Conservation (phyloP, 108 stramenopile species). For the Craspedostauros australis region DNA sequence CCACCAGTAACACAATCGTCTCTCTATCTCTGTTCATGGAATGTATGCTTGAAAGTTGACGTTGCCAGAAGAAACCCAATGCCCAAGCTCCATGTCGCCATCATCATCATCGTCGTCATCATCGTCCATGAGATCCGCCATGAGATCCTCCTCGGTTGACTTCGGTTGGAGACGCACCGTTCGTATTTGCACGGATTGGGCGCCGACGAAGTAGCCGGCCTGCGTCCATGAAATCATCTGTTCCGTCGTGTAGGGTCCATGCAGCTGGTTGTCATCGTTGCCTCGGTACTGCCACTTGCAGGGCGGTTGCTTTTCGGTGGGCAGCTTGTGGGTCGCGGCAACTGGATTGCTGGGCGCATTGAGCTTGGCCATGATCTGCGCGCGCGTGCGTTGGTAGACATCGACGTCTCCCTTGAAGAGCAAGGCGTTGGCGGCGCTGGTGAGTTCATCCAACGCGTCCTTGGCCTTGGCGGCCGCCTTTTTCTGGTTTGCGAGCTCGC, state of each 20-base stretch:
- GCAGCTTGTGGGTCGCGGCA: background rate
- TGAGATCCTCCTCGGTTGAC: slow-evolving; percentile 50
- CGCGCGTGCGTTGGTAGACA: slow-evolving; percentile 52
- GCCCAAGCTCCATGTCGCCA: too few species aligned
- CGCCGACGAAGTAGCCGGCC: slow-evolving; percentile 77
- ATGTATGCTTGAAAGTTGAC: too few species aligned
- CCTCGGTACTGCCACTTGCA: slow-evolving; percentile 72
- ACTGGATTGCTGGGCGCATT: background rate
- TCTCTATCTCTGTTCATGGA: too few species aligned
- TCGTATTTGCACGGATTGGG: slow-evolving; percentile 68
- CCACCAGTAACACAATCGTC: too few species aligned
- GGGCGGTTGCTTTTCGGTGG: slow-evolving; percentile 8
- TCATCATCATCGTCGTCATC: slow-evolving; percentile 41
- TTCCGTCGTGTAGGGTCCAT: slow-evolving; percentile 71
- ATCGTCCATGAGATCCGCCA: slow-evolving; percentile 74
- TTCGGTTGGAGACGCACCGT: slow-evolving; percentile 12
- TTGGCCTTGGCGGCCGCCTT: slow-evolving; percentile 15
- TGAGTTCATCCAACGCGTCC: slow-evolving; percentile 44
- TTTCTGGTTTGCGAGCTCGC: slow-evolving; percentile 3
- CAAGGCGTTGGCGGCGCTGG: slow-evolving; percentile 59
- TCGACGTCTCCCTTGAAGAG: slow-evolving; percentile 64
- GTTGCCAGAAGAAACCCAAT: too few species aligned
- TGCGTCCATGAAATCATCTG: slow-evolving; percentile 78
- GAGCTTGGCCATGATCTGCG: slow-evolving; percentile 18
- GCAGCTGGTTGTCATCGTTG: slow-evolving; percentile 65